phyloP scores from a whole-genome alignment of 148 eudicot species.

The Linanthus parryae region DNA sequence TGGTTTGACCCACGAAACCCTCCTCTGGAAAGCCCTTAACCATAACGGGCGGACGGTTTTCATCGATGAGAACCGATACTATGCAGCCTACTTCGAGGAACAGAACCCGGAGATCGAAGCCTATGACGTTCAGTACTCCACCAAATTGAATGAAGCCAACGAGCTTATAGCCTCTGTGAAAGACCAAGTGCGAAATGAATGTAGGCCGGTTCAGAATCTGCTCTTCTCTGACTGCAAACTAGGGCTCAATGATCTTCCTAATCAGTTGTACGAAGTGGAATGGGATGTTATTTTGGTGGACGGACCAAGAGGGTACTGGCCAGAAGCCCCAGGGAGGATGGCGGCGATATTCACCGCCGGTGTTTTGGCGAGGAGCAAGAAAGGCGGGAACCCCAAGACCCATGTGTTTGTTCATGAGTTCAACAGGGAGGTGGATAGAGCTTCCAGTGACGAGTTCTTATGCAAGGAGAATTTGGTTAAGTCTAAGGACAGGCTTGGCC shows the following conservation, averaged over 20 bases:
- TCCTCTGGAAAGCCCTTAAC: constrained; percentile 72
- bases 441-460: constrained; percentile 54
- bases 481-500: constrained; percentile 52
- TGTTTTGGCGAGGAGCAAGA: constrained; percentile 67
- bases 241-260: constrained; percentile 70
- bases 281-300: constrained; percentile 75
- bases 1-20: constrained; percentile 68
- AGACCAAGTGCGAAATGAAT: constrained; percentile 49
- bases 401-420: constrained; percentile 71
- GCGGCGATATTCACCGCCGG: constrained; percentile 65
- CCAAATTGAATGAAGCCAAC: constrained; percentile 38
- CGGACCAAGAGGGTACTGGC: constrained; percentile 79
- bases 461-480: constrained; percentile 68
- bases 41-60: constrained; percentile 61
- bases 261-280: constrained; percentile 60
- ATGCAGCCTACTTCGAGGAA: constrained; percentile 72
- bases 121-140: constrained; percentile 72
- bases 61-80: constrained; percentile 70
- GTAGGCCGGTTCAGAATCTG: constrained; percentile 69
- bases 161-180: constrained; percentile 39
- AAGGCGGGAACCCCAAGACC: constrained; percentile 39
- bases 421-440: constrained; percentile 37
- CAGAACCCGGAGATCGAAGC: constrained; percentile 64
- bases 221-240: constrained; percentile 67
- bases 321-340: constrained; percentile 68